Base-by-base conservation (phyloP, 2,329 filamentous ascomycete genomes). In the Aplosporella prunicola region DNA sequence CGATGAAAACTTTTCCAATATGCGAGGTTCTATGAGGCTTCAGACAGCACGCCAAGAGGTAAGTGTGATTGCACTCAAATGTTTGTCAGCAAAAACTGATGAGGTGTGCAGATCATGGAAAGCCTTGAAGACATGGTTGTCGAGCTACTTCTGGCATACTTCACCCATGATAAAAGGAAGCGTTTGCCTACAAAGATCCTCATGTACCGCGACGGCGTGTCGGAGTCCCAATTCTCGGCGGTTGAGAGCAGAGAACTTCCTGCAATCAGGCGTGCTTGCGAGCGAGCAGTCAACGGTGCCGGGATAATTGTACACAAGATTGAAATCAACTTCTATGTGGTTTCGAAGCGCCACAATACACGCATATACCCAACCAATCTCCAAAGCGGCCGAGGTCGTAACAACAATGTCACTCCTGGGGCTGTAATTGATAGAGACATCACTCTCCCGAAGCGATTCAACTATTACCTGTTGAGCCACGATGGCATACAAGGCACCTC, bases 311-410 rank as follows among this genome's bases (percentile, higher is more conserved):
- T 20, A n/a, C 8, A 7, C 3, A 28, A 22, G 13, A 23, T 20
- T 6, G 17, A 30, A 16, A 8, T 43, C 13, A 40, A 42, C 18
- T 27, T 61, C 16, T 58, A 51, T 0, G 44, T 57, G 11, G 32
- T 67, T 5, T 51, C 48, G 5, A 66, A 67, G 40, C 51, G 62
- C 0, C 65, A 68, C 42, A 47, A 62, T 36, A 53, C 55, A 1
- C 56, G 63, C 1, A 63, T 67, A 47, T 67, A 55, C 41, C 49
- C 57, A 1, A n/a, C 20, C 8, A 16, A 41, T 29, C 14, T 29
- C 15, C 27, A 29, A 29, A n/a, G n/a, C n/a, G n/a, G n/a, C n/a
- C n/a, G n/a, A n/a, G n/a, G n/a, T 16, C 14, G 18, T 10, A 49
- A 48, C 32, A 32, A 36, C 6, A 61, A 61, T 35, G 45, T 47